Base-by-base conservation (phyloP, 805 yeast genomes). In the Wickerhamomyces silvicola region DNA sequence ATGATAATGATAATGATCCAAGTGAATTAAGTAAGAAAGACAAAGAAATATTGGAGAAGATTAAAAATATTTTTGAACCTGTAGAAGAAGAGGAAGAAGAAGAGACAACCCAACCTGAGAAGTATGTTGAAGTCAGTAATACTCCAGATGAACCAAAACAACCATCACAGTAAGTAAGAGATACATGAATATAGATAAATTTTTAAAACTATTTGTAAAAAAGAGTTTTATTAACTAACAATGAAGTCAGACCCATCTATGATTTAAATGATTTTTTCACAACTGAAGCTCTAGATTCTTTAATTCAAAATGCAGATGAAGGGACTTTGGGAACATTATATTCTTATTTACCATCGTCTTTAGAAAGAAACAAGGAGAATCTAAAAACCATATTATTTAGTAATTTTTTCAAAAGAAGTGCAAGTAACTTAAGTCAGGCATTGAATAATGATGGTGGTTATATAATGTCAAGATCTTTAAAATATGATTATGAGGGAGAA, bases 1-100 rank as follows among this genome's bases (percentile, higher is more conserved):
- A 64, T 31, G 84, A 78, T 7, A 75, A 76, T 48, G 83, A 77
- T 35, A 81, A 78, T 41, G 70, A 70, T 31, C 67, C 67, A 25
- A 60, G 61, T 32, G 68, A 68, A 49, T 71, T 80, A 59, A 74
- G 81, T 18, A 69, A 57, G 19, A 70, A 70, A 42, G 94, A 85
- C 52, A 46, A 57, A 39, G 65, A 64, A 28, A 60, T 78, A 23
- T 46, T 68, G 24, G 62, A 55, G 14, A 62, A 64, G 43, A 66
- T 81, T 28, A 59, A 68, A 37, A 68, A 68, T 19, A 50, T 75
- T 34, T 64, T 76, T 38, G 48, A 59, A 4, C 59, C 57, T 14
- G 68, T 56, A 22, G 75, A 57, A 5, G 64, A 57, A 9, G 61
- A 48, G 15, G 57, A 51, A 10, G 56, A 46, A 10, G 54, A 38